Percentiles rank a stretch among this genome's conserved stretches.
These are phyloP conservation scores for Raddia distichophylla DNA, from an alignment of 176 grass and related monocot genomes.

Conservation along the genomic window DNA sequence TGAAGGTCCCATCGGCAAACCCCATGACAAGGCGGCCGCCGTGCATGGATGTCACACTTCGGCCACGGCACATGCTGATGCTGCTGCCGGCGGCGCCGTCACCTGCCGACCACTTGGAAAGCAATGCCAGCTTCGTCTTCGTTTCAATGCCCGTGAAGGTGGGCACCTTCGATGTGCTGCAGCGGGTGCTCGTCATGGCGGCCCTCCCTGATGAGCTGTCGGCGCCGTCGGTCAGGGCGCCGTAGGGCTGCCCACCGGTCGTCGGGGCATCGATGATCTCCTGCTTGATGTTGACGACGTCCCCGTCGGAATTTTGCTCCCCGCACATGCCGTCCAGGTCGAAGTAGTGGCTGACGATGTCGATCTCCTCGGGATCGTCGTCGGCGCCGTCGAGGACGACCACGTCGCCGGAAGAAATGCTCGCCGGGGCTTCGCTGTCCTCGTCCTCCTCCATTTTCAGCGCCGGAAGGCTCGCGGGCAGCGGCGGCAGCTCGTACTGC, in stretches of 20 bases:
- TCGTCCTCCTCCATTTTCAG: neutral
- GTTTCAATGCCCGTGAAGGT: neutral
- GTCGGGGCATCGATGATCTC: neutral
- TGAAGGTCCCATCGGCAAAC: slow-evolving; percentile 49
- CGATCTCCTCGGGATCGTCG: neutral
- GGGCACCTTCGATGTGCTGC: too few relatives aligned
- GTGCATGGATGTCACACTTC: slow-evolving; percentile 29
- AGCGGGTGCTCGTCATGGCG: too few relatives aligned
- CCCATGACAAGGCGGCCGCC: slow-evolving; percentile 30
- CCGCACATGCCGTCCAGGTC: neutral
- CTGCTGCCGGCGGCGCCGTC: neutral
- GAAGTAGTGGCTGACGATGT: neutral
- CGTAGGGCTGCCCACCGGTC: neutral
- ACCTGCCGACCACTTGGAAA: neutral
- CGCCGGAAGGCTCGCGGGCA: neutral
- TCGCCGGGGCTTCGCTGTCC: neutral
- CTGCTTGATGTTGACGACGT: neutral
- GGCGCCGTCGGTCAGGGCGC: neutral
- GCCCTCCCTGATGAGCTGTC: too few relatives aligned
- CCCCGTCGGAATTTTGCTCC: neutral
- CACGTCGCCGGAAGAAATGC: neutral
- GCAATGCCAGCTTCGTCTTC: slow-evolving; percentile 26
- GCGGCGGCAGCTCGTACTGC: neutral
- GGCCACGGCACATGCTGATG: neutral
- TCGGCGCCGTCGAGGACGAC: neutral